Percentiles rank a stretch among this genome's conserved stretches.
phyloP scores from a whole-genome alignment of 768 basidiomycete species.

The Boletus insuetus region DNA sequence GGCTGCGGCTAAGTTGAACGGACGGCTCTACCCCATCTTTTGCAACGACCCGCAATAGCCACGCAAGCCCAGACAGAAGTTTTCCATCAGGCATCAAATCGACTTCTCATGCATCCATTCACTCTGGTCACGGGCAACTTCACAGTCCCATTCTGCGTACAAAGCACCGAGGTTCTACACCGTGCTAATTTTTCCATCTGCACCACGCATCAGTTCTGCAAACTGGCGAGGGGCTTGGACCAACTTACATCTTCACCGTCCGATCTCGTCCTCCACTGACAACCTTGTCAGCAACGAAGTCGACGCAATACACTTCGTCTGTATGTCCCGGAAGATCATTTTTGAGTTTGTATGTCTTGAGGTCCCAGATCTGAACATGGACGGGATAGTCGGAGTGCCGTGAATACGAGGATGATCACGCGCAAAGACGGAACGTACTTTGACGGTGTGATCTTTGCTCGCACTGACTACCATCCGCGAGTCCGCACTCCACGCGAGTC shows the following conservation, averaged over 20 bases:
- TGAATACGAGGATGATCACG: background rate
- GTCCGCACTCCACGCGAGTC: constrained; percentile 94
- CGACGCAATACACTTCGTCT: constrained; percentile 98
- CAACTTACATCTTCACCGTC: constrained; percentile 84
- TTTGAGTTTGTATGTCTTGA: constrained; percentile 94
- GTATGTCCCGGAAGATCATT: constrained; percentile 93
- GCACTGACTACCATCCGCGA: constrained; percentile 89
- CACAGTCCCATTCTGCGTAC: background rate
- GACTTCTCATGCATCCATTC: background rate
- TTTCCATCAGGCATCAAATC: background rate
- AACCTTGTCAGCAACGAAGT: constrained; percentile 99
- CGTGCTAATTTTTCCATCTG: constrained; percentile 33
- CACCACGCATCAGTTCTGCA: background rate
- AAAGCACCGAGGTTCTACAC: background rate
- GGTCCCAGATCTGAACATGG: constrained; percentile 76
- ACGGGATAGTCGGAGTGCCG: background rate
- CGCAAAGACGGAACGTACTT: constrained; percentile 49
- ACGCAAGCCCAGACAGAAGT: background rate
- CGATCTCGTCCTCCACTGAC: constrained; percentile 95
- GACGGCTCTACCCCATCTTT: too few relatives aligned
- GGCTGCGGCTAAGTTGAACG: too few relatives aligned
- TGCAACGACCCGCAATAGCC: too few relatives aligned
- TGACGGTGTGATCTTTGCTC: constrained; percentile 93
- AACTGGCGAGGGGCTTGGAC: background rate
- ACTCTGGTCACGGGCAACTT: background rate